Base-by-base conservation (phyloP, 2,329 filamentous ascomycete species). In the Claviceps sp. region DNA sequence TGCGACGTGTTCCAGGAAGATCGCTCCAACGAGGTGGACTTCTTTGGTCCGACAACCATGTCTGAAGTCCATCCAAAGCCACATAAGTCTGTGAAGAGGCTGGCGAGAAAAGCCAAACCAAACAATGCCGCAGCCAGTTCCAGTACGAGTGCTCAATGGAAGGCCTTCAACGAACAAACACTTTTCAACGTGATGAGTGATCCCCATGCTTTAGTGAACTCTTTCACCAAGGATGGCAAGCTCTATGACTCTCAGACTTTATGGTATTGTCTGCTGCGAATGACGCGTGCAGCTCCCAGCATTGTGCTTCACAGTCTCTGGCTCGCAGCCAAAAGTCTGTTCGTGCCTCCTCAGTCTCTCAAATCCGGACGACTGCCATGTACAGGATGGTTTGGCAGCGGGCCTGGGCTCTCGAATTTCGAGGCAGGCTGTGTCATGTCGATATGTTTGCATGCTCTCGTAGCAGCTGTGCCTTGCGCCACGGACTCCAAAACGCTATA, bases 231-330 rank as follows among this genome's bases (percentile, higher is more conserved):
- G 44, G 68, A 76, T 11, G 73, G 71, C 11, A 70, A 73, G 45
- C 62, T 80, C 1, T 72, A 79, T 51, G 78, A 84, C 61, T 82
- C 79, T 1, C 78, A 79, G 50, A 78, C 74, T 14, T 66, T 81
- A 1, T 84, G 77, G 78, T 82, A 81, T 60, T 78, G 76, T 59
- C 80, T 82, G 72, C 65, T 81, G 51, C 75, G 76, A 52, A 66
- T 84, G 63, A 80, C 76, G 5, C 71, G 78, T 48, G 72, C 75
- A 43, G 72, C 75, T 16, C 77, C 79, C 4, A 77, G 69, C 47
- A 62, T 84, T 20, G 78, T 84, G 2, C 76, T 83, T 50, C 77
- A 84, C 60, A 81, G 78, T 58, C 68, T 85, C 5, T 86, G 82
- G 82, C 70, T 78, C 56, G 78, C 78, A 5, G 71, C 80, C 1